These are phyloP conservation scores for Capsicum chinense DNA, from an alignment of 257 asterid genomes.

Conservation along the genomic window DNA sequence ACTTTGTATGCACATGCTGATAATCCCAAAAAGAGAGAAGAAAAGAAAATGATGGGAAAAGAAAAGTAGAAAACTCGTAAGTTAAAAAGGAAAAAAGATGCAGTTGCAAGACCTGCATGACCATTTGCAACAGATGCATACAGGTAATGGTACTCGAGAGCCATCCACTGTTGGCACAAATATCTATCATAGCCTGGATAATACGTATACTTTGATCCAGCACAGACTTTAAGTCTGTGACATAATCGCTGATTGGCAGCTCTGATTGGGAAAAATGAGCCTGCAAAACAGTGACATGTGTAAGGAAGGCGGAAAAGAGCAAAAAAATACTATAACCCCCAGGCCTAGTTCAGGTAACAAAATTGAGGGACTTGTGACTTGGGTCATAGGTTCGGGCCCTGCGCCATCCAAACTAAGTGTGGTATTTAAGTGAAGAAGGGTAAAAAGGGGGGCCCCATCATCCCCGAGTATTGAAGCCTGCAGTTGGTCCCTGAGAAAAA, in stretches of 20 bases:
- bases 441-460: not conserved
- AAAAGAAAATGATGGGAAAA: not conserved
- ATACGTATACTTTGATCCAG: conserved; percentile 96
- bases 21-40: not conserved
- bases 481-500: not conserved
- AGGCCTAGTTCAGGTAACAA: conserved; percentile 6
- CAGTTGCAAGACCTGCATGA: conserved; percentile 83
- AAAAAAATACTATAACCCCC: conserved; percentile 7
- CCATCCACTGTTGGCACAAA: conserved; percentile 99
- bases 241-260: conserved; percentile 84
- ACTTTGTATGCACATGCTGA: not conserved
- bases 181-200: conserved; percentile 98
- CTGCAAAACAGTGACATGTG: conserved; percentile 51
- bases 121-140: conserved; percentile 96
- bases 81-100: not conserved
- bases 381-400: not conserved
- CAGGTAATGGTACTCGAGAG: conserved; percentile 85
- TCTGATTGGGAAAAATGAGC: conserved; percentile 92
- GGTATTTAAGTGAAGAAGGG: not conserved
- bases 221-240: conserved; percentile 91
- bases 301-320: conserved; percentile 29
- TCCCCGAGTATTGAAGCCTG: not conserved
- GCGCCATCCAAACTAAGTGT: not conserved
- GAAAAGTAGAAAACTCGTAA: not conserved
- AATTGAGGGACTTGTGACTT: not conserved